Base-by-base conservation (phyloP, 73 alveolate genomes). In the Stentor roeselii region DNA sequence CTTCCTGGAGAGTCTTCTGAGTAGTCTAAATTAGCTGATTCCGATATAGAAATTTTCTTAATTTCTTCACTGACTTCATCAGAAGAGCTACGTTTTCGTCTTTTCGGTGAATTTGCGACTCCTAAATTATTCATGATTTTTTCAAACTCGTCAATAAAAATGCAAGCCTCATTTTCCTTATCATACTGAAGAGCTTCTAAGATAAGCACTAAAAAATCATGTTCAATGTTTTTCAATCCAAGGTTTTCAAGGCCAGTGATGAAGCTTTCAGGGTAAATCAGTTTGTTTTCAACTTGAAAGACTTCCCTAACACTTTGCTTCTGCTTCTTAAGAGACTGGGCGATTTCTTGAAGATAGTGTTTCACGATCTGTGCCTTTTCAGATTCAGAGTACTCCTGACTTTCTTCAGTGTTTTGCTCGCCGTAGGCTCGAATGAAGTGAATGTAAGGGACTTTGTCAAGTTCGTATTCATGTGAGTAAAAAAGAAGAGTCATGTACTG, bases 381-480 rank as follows among this genome's bases (percentile, higher is more conserved):
- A 27, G 21, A 36, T 1, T 67, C 80, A 2, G 80, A 30, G 27
- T 21, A 21, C n/a, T 30, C 80, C 34, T 67, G 41, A 67, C 37
- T 32, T 27, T 32, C 80, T 67, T 67, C 80, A 21, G 74, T 21
- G 2, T 2, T 32, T 67, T 67, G 60, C 39, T 76, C 84, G 30
- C 84, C 84, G 39, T 76, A 76, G 14, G 84, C 84, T 39, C n/a
- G 32, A 39, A 76, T 76, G 39, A 76, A 76, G 39, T 76, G 75
- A 2, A 15, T 30, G 39, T 76, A 76, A 2, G 84, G 84, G 11
- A 76, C 84, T 1, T 15, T 27, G 39, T 76, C 59, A 15, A 76
- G 34, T 39, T 76, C 74, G n/a, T 41, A 39, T 1, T 76, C 59
- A 35, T 39, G 74, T 37, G 75, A 39, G 2, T 76, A 76, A 76